phyloP scores from a whole-genome alignment of 306 rosid genomes.

The Cyamopsis tetragonoloba region DNA sequence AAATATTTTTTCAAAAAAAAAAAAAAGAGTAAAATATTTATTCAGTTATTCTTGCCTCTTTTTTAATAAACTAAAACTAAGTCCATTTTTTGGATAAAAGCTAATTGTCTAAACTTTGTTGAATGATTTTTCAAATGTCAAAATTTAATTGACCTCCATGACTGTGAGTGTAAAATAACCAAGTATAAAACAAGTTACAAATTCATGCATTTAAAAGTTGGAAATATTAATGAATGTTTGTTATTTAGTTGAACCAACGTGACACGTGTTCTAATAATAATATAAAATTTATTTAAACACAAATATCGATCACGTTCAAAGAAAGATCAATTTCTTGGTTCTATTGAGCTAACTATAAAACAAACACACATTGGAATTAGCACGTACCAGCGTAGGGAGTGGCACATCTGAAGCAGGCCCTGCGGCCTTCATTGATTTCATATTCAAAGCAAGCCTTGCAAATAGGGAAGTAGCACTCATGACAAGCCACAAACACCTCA shows the following conservation, averaged over 20 bases:
- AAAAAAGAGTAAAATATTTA: no score
- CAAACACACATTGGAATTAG: no score
- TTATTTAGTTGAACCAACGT: no score
- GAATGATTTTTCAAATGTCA: not conserved
- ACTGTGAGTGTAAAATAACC: not conserved
- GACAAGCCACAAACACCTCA: slow-evolving; percentile 80
- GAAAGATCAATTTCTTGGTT: no score
- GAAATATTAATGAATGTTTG: not conserved
- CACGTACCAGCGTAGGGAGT: slow-evolving; percentile 68
- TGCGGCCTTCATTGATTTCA: slow-evolving; percentile 78
- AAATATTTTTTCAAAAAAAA: not conserved
- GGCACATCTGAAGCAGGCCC: slow-evolving; percentile 70
- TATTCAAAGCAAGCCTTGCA: slow-evolving; percentile 74
- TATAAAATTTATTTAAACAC: no score
- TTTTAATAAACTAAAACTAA: not conserved
- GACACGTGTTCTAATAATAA: no score
- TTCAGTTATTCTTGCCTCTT: no score
- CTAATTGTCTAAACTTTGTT: no score
- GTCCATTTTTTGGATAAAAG: no score
- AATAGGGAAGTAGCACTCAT: slow-evolving; percentile 69
- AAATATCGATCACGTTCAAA: no score
- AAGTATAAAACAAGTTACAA: not conserved
- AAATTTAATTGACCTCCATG: not conserved
- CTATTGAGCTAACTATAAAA: no score
- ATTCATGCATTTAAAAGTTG: not conserved